These are phyloP conservation scores for Metschnikowia bowlesiae DNA, from an alignment of 805 yeast species.

Conservation along the genomic window DNA sequence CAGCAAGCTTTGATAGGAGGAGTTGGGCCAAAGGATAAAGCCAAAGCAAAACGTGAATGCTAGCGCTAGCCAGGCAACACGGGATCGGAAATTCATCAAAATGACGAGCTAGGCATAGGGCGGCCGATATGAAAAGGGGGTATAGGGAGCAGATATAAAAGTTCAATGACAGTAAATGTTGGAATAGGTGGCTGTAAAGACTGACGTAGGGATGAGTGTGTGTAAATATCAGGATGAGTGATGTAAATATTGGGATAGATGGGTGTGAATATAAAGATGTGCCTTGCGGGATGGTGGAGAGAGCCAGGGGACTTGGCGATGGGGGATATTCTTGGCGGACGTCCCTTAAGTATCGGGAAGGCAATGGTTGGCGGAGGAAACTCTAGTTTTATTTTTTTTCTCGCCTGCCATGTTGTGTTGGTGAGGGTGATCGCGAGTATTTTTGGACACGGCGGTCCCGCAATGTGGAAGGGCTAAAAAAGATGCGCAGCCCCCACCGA, in stretches of 20 bases:
- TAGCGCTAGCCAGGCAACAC: constrained; percentile 6
- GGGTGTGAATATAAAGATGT: no score
- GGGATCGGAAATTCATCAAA: constrained; percentile 12
- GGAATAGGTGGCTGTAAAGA: no score
- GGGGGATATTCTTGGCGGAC: not conserved
- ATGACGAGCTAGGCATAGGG: not conserved
- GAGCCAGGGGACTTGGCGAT: not conserved
- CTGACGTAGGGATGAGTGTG: not conserved
- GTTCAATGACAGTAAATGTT: no score
- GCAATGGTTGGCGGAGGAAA: not conserved
- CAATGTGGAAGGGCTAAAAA: not conserved
- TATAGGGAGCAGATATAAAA: not conserved
- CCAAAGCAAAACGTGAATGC: constrained; percentile 7
- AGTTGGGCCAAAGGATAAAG: constrained; percentile 9
- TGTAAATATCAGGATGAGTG: not conserved
- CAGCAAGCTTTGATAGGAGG: constrained; percentile 13
- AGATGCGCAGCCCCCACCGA: not conserved
- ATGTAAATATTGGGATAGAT: no score
- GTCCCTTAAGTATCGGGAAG: not conserved
- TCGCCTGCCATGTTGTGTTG: not conserved
- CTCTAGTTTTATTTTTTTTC: not conserved
- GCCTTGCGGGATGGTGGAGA: no score
- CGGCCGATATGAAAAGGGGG: not conserved
- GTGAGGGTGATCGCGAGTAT: constrained; percentile 1
- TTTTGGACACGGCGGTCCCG: not conserved